A percentile compares a stretch with the other conserved stretches of the same genome.
Conservation (phyloP, 257 asterid genomes). For the Rhazya stricta region DNA sequence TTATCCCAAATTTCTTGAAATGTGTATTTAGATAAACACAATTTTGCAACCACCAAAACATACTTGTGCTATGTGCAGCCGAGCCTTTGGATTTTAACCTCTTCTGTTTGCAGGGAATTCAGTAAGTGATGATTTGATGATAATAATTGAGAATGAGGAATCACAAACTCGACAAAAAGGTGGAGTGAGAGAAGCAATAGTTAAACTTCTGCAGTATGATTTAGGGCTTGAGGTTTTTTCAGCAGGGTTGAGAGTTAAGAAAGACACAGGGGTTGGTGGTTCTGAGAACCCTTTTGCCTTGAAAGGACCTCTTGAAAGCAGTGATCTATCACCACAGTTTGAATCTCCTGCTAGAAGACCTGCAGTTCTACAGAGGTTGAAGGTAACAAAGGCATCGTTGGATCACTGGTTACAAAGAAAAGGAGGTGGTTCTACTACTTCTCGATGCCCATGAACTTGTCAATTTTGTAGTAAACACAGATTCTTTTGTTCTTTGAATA, state of each 20-base stretch:
- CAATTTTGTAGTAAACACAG: slow-evolving; percentile 19
- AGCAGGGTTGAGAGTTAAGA: slow-evolving; percentile 29
- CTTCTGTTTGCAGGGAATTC: slow-evolving; percentile 50
- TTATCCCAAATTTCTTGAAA: not conserved
- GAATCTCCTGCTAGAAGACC: slow-evolving; percentile 73
- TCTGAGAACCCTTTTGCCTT: slow-evolving; percentile 16
- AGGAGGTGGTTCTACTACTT: slow-evolving; percentile 18
- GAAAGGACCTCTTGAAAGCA: slow-evolving; percentile 27
- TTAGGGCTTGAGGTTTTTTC: slow-evolving; percentile 67
- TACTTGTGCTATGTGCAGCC: not conserved
- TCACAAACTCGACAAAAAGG: slow-evolving; percentile 26
- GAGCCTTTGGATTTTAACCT: slow-evolving; percentile 9
- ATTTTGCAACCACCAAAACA: not conserved
- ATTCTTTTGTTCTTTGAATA: slow-evolving; percentile 26
- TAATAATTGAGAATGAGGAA: slow-evolving; percentile 52
- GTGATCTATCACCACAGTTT: slow-evolving; percentile 21
- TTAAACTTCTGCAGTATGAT: slow-evolving; percentile 55
- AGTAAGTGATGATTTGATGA: slow-evolving; percentile 58
- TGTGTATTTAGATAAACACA: not conserved
- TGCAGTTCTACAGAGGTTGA: slow-evolving; percentile 50
- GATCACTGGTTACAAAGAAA: slow-evolving; percentile 58
- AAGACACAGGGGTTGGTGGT: slow-evolving; percentile 14
- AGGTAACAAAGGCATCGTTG: slow-evolving; percentile 57
- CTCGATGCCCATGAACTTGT: not conserved
- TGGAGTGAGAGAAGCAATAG: slow-evolving; percentile 52